These are phyloP conservation scores for Hypoxylon fuscum DNA, from an alignment of 495 filamentous ascomycete genomes.

Conservation along the genomic window DNA sequence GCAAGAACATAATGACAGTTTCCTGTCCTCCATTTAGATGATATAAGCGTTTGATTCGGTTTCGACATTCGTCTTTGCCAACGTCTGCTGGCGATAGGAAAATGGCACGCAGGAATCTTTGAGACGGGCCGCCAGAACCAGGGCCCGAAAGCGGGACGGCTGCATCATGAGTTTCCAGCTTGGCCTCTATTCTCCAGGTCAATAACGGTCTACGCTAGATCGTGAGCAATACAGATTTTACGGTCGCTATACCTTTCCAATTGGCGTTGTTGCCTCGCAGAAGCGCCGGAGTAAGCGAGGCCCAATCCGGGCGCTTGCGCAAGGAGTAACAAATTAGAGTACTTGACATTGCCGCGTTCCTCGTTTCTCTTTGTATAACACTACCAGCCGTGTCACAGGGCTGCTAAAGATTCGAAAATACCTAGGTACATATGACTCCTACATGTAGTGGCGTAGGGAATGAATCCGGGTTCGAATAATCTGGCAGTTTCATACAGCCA, in stretches of 20 bases:
- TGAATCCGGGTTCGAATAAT: too few relatives aligned
- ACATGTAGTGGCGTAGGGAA: too few relatives aligned
- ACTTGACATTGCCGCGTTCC: slow-evolving; percentile 20
- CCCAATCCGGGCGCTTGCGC: slow-evolving; percentile 62
- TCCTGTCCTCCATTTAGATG: slow-evolving; percentile 51
- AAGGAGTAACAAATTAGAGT: slow-evolving; percentile 64
- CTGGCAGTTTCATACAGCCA: too few relatives aligned
- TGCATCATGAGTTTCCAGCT: slow-evolving; percentile 63
- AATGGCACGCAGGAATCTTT: slow-evolving; percentile 55
- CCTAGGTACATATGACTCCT: neutral
- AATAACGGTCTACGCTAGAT: neutral
- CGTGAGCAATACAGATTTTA: neutral
- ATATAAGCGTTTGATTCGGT: slow-evolving; percentile 60
- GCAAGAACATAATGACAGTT: slow-evolving; percentile 64
- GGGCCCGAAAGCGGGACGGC: slow-evolving; percentile 51
- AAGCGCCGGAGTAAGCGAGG: slow-evolving; percentile 54
- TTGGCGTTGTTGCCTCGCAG: slow-evolving; percentile 42
- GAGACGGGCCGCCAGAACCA: neutral
- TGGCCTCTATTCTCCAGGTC: slow-evolving; percentile 52
- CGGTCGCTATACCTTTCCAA: slow-evolving; percentile 58
- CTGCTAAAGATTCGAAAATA: neutral
- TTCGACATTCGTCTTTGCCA: slow-evolving; percentile 34
- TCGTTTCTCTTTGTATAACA: neutral
- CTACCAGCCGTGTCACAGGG: neutral
- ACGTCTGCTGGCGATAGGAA: slow-evolving; percentile 63